Evolutionary conservation across 2,329 filamentous ascomycete genomes (phyloP).

Genomic region (Colletotrichum liaoningense): DNA sequence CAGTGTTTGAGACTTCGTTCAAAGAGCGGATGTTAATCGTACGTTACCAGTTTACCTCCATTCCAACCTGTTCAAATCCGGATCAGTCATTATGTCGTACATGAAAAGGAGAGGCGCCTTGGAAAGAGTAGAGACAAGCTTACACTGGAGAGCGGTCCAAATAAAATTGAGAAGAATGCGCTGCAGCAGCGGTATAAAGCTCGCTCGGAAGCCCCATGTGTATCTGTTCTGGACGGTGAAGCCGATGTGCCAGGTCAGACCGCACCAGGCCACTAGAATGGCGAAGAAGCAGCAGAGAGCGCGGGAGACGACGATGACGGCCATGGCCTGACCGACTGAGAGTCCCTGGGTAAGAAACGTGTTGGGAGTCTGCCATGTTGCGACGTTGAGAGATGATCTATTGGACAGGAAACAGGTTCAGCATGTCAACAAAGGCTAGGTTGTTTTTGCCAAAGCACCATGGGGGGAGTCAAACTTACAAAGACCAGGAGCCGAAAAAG

Average conservation of each 20-base stretch:
- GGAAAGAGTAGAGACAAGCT: neutral
- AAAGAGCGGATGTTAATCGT: neutral
- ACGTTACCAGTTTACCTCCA: slow-evolving; percentile 4
- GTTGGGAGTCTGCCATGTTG: slow-evolving; percentile 60
- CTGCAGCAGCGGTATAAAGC: slow-evolving; percentile 59
- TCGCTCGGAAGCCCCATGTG: slow-evolving; percentile 60
- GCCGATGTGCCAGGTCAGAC: slow-evolving; percentile 61
- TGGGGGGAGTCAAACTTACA: slow-evolving; percentile 40
- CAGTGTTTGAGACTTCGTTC: neutral
- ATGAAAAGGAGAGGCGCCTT: too few species aligned
- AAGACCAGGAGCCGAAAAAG: slow-evolving; percentile 56
- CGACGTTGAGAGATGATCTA: slow-evolving; percentile 48
- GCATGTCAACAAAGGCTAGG: too few species aligned
- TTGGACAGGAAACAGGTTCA: neutral
- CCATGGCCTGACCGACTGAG: slow-evolving; percentile 59
- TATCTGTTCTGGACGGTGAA: slow-evolving; percentile 62
- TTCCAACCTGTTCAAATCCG: neutral
- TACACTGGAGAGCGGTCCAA: slow-evolving; percentile 42
- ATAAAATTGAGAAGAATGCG: slow-evolving; percentile 62
- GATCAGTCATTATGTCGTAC: neutral
- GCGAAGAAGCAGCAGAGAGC: slow-evolving; percentile 56
- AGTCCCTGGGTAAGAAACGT: slow-evolving; percentile 58
- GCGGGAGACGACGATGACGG: slow-evolving; percentile 57
- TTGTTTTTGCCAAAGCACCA: too few species aligned
- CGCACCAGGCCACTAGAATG: slow-evolving; percentile 57